phyloP scores from a whole-genome alignment of 2,329 filamentous ascomycete genomes.

The Penicillium palitans region DNA sequence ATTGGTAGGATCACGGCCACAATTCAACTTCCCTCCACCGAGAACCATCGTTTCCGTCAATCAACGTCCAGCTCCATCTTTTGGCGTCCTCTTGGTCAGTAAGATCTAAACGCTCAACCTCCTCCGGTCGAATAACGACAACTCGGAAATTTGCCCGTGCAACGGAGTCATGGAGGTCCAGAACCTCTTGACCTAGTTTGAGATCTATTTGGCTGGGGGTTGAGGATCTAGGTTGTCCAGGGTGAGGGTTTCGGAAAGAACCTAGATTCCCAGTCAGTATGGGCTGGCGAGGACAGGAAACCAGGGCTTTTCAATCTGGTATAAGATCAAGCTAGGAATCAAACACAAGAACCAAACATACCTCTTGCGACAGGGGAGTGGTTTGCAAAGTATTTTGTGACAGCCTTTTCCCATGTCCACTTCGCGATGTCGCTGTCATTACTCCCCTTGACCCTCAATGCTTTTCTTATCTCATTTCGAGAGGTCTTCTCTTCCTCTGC shows the following conservation, averaged over 20 bases:
- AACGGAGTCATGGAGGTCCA: constrained; percentile 66
- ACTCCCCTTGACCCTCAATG: constrained; percentile 47
- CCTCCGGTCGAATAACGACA: constrained; percentile 78
- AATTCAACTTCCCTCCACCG: constrained; percentile 69
- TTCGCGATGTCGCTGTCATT: constrained; percentile 32
- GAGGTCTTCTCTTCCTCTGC: constrained; percentile 45
- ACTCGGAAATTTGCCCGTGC: constrained; percentile 79
- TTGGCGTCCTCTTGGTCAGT: constrained; percentile 63
- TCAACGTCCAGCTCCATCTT: constrained; percentile 68
- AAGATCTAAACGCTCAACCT: constrained; percentile 74
- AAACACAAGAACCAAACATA: constrained; percentile 32
- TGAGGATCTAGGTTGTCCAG: constrained; percentile 61
- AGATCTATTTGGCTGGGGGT: constrained; percentile 48
- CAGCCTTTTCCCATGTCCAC: constrained; percentile 78
- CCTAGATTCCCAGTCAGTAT: constrained; percentile 43
- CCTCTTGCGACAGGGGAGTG: constrained; percentile 76
- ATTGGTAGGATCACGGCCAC: constrained; percentile 56
- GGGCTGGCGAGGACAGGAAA: neutral
- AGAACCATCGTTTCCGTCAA: constrained; percentile 42
- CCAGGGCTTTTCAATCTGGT: neutral
- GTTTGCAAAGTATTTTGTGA: constrained; percentile 89
- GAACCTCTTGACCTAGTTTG: constrained; percentile 63
- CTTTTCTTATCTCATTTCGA: constrained; percentile 61
- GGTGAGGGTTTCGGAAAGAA: constrained; percentile 70
- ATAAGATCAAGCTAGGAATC: neutral